phyloP scores from a whole-genome alignment of 2,329 filamentous ascomycete genomes.

The Penicillium sp. region DNA sequence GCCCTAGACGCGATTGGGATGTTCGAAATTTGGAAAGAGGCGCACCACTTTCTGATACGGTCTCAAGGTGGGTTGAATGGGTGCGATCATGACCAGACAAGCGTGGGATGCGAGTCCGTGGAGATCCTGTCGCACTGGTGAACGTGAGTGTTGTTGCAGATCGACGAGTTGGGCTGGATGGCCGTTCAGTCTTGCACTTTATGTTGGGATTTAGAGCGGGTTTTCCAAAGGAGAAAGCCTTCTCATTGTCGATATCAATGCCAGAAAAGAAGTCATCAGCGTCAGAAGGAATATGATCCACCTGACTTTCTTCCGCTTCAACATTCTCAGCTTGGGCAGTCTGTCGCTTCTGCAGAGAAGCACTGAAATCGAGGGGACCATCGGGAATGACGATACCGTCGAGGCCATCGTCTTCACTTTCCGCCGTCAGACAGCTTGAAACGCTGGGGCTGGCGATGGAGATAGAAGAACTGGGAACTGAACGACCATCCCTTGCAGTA shows the following conservation, averaged over 20 bases:
- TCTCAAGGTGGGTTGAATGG: constrained; percentile 73
- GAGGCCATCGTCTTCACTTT: constrained; percentile 91
- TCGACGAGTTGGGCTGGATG: constrained; percentile 67
- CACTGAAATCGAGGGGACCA: constrained; percentile 78
- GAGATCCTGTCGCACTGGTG: constrained; percentile 68
- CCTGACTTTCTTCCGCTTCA: constrained; percentile 27
- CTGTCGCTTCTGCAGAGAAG: constrained; percentile 72
- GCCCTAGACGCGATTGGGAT: constrained; percentile 65
- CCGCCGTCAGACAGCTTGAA: constrained; percentile 83
- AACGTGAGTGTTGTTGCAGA: constrained; percentile 86
- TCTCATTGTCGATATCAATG: constrained; percentile 81
- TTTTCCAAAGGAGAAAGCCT: constrained; percentile 77
- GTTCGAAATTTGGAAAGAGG: constrained; percentile 63
- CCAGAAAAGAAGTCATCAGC: constrained; percentile 80
- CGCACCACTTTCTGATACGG: constrained; percentile 85
- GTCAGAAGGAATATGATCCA: constrained; percentile 28
- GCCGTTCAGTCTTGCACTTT: constrained; percentile 72
- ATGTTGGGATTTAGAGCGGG: constrained; percentile 87
- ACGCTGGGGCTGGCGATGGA: constrained; percentile 91
- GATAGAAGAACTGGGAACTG: constrained; percentile 79
- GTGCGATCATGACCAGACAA: constrained; percentile 70
- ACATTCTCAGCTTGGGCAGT: constrained; percentile 44
- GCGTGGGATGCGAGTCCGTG: constrained; percentile 72
- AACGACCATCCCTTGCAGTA: constrained; percentile 74
- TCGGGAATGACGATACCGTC: constrained; percentile 84